phyloP scores from a whole-genome alignment of 441 rosid genomes.

The Populus hybrid region DNA sequence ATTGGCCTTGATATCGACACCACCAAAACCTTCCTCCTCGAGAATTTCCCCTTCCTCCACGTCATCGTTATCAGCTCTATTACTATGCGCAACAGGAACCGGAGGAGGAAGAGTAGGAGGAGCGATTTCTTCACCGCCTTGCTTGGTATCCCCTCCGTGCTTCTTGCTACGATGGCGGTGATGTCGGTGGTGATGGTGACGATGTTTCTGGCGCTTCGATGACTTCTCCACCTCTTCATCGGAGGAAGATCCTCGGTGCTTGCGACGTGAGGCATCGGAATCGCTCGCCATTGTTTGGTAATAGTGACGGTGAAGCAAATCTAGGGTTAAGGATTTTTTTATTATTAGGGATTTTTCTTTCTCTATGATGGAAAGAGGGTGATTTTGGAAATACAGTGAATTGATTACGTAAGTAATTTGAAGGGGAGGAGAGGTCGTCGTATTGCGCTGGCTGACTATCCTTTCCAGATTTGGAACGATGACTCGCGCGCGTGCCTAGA shows the following conservation, averaged over 20 bases:
- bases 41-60: slow-evolving; percentile 98
- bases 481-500: neutral
- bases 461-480: neutral
- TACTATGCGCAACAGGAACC: slow-evolving; percentile 11
- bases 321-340: slow-evolving; percentile 51
- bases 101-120: slow-evolving; percentile 21
- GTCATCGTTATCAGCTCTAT: slow-evolving; percentile 37
- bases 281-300: slow-evolving; percentile 58
- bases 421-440: neutral
- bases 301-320: slow-evolving; percentile 11
- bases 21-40: slow-evolving; percentile 49
- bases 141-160: slow-evolving; percentile 43
- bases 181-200: slow-evolving; percentile 61
- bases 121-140: slow-evolving; percentile 25
- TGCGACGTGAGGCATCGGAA: slow-evolving; percentile 60
- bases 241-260: slow-evolving; percentile 60
- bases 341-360: too few relatives aligned
- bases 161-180: slow-evolving; percentile 67
- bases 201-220: slow-evolving; percentile 77
- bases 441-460: neutral
- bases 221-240: slow-evolving; percentile 61
- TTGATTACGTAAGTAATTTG: neutral
- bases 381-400: neutral
- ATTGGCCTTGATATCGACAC: slow-evolving; percentile 30
- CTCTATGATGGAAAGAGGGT: neutral